Evolutionary conservation across 108 stramenopile species (phyloP), one percentile per base, ranked within the genome.

Genomic region (Bacterosira constricta): DNA sequence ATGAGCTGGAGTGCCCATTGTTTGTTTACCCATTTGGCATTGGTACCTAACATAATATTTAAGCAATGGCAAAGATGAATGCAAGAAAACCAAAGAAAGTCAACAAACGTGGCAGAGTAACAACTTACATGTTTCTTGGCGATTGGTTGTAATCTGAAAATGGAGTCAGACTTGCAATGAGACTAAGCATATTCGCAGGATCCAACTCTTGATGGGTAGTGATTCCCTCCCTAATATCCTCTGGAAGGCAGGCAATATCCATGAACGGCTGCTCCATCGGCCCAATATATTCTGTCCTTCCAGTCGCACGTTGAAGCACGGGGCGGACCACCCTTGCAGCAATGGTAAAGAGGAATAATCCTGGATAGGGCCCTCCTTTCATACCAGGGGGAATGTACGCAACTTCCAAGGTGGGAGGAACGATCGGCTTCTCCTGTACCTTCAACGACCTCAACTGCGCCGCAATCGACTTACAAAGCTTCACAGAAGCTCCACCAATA

Each of bases 11-110:
- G 98, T 98, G 21, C 99, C 99, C 98, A 99, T 98, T 6, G 99
- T 99, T 70, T 99, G 99, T 79, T 99, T 99, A 15, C 96, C 99
- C 99, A 99, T 99, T 83, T 99, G 99, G 75, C 99, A 99, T 84
- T 98, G 99, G 77, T 98, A 94, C 61, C 61, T 62, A 31, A 30
- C 58, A 58, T 45, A 47, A 51, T 11, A 6, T 32, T 12, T 1
- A 85, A 66, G 29, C 26, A 41, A 69, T 18, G 4, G 15, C n/a
- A 25, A 44, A 25, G 23, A 18, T 47, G 1, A 47, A 41, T 23
- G 25, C 56, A 58, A 6, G n/a, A 44, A 57, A 27, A 20, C 17
- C 29, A 34, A 44, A 8, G 29, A 25, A 45, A 45, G 37, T 11
- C 5, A 29, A 23, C 44, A 27, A 46, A 25, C 29, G 25, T 2